phyloP scores from a whole-genome alignment of 495 filamentous ascomycete species.

The Cercophora newfieldiana region DNA sequence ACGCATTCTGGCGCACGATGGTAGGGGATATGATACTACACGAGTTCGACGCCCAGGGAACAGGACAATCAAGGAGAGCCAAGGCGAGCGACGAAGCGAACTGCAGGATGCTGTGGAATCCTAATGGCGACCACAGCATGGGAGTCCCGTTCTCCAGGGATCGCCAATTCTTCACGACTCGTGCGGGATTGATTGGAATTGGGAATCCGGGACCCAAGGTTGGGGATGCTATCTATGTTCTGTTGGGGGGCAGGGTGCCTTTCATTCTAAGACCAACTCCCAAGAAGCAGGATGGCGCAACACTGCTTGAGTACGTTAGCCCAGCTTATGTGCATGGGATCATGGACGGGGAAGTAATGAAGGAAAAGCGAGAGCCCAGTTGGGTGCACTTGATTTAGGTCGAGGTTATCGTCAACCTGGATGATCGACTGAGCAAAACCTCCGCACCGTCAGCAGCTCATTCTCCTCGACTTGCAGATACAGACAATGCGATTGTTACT shows the following conservation, averaged over 20 bases:
- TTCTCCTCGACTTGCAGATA: too few species aligned
- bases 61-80: neutral
- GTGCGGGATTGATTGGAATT: neutral
- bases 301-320: neutral
- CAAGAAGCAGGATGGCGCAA: neutral
- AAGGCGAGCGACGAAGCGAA: neutral
- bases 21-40: neutral
- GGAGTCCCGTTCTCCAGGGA: neutral
- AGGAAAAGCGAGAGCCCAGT: neutral
- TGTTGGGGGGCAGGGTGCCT: neutral
- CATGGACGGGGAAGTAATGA: neutral
- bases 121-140: neutral
- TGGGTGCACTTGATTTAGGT: neutral
- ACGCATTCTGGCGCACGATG: neutral
- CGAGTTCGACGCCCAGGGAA: neutral
- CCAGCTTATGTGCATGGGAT: neutral
- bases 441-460: too few species aligned
- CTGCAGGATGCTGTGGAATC: neutral
- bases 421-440: too few species aligned
- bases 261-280: neutral
- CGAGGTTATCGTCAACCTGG: too few species aligned
- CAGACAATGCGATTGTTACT: too few species aligned
- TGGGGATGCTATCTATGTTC: neutral
- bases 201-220: neutral
- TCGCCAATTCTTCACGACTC: neutral